Evolutionary conservation across 768 basidiomycete genomes (phyloP).

Genomic region (Termitomyces sp.): DNA sequence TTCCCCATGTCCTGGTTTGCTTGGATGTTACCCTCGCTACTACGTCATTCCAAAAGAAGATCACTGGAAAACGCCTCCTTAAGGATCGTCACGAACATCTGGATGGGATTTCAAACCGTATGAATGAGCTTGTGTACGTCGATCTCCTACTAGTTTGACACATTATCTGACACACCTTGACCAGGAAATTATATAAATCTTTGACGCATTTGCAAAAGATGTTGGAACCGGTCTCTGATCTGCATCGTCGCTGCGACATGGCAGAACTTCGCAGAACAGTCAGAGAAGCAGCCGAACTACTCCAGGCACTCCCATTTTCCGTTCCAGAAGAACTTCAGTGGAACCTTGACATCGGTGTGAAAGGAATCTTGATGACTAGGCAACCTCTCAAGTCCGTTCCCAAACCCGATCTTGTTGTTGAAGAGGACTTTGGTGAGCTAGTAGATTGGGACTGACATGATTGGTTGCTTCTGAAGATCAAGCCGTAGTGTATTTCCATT

Average conservation of each 20-base stretch:
- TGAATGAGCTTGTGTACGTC: conserved; percentile 30
- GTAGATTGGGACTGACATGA: no score
- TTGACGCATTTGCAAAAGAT: conserved; percentile 13
- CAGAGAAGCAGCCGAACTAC: conserved; percentile 22
- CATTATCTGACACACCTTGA: not conserved
- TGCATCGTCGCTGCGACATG: conserved; percentile 24
- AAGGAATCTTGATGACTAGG: conserved; percentile 25
- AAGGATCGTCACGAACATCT: conserved; percentile 28
- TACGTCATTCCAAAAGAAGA: conserved; percentile 24
- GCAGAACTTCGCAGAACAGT: conserved; percentile 22
- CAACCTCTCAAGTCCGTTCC: conserved; percentile 10
- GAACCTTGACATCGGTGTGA: conserved; percentile 26
- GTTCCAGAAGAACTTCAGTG: conserved; percentile 15
- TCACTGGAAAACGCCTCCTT: conserved; percentile 24
- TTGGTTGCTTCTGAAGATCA: not conserved
- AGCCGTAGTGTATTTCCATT: not conserved
- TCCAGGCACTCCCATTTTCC: conserved; percentile 19
- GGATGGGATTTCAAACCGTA: conserved; percentile 26
- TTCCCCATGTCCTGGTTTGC: conserved; percentile 38
- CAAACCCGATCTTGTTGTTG: conserved; percentile 17
- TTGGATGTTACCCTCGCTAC: conserved; percentile 29
- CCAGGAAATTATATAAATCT: conserved; percentile 4
- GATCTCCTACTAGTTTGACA: not conserved
- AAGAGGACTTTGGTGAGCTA: conserved; percentile 2
- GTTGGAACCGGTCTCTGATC: conserved; percentile 24